These are phyloP conservation scores for Lepidium aucheri DNA, from an alignment of 345 rosid genomes.

Conservation along the genomic window DNA sequence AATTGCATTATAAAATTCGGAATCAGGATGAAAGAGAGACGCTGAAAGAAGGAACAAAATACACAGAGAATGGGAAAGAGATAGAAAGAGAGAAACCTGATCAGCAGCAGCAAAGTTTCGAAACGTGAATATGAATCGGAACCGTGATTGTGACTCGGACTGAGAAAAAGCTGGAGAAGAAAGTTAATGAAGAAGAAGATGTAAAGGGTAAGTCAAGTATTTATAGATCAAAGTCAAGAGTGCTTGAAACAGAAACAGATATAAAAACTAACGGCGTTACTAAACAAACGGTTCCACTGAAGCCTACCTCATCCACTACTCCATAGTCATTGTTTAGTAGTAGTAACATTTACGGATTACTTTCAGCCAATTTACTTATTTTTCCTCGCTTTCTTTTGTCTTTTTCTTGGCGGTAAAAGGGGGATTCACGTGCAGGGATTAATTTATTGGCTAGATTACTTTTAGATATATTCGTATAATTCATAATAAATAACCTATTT, in stretches of 20 bases:
- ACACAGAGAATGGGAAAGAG: background rate
- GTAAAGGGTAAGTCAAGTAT: background rate
- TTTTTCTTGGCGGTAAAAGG: background rate
- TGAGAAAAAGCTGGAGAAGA: background rate
- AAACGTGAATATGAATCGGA: no score
- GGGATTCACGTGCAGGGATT: background rate
- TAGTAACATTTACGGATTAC: background rate
- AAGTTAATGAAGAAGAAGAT: conserved; percentile 4
- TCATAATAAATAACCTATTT: background rate
- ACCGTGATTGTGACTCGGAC: conserved; percentile 8
- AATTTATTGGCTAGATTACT: background rate
- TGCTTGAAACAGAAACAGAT: background rate
- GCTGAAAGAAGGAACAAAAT: background rate
- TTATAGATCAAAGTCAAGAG: background rate
- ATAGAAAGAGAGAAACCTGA: background rate
- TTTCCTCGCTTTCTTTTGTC: background rate
- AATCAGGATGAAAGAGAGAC: background rate
- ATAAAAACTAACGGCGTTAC: conserved; percentile 18
- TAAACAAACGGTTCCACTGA: background rate
- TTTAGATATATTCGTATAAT: background rate
- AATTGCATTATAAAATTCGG: background rate
- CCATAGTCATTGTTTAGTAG: background rate
- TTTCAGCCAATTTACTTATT: background rate
- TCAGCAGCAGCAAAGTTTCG: background rate
- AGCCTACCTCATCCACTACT: conserved; percentile 1